Base-by-base conservation (phyloP, 2,329 filamentous ascomycete genomes). In the Sclerotinia trifoliorum region DNA sequence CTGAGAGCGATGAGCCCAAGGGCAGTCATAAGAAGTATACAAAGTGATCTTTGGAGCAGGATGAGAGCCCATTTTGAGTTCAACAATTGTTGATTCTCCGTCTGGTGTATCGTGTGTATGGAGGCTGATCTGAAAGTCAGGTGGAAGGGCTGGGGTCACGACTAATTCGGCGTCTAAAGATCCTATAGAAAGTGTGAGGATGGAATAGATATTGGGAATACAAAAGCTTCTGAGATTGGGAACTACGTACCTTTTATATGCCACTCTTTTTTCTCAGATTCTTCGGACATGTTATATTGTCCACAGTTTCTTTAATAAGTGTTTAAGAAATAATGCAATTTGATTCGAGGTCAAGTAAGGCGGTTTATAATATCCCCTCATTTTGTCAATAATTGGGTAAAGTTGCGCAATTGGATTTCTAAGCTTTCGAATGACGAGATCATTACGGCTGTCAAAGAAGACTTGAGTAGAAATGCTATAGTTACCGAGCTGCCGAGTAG, bases 1-100 rank as follows among this genome's bases (percentile, higher is more conserved):
- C 74, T 93, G 89, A 0, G 87, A 90, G 48, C 92, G 89, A 76
- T 94, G 91, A 21, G 90, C 91, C 83, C 94, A 97, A 0, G 92
- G 94, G 73, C 83, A 73, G 13, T 44, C 65, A 29, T 70, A 66
- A n/a, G 66, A 66, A 39, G 71, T 68, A 46, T 73, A 73, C 24
- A 73, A 29, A 35, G 64, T 68, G 21, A 70, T 70, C 56, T 69
- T 69, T 52, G 69, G 69, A 51, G 67, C 56, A 54, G 52, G 51
- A 54, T 54, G 63, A 51, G 67, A 56, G 26, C 66, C 60, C 66
- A 66, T 70, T 54, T 70, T 70, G 52, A 66, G 65, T 55, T 52
- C 54, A 49, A 58, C 42, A 49, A 66, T 54, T n/a, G 61, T 68
- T 61, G 63, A 65, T 52, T 68, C 54, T 39, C 61, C 44, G 67